Conservation (phyloP, 2,329 filamentous ascomycete genomes). For the Septoria petroselini region DNA sequence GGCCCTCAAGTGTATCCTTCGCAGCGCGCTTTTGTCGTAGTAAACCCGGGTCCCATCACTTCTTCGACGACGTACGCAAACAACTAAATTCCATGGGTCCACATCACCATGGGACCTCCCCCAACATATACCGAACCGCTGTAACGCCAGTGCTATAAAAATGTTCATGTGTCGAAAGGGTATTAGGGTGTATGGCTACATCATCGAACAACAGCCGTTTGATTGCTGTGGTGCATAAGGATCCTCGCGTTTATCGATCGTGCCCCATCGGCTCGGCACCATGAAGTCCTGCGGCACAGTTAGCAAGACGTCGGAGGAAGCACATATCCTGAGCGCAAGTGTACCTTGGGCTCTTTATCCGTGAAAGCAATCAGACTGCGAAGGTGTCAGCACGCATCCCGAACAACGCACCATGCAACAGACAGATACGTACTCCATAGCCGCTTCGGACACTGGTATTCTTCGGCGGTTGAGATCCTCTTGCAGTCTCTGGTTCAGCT, state of each 20-base stretch:
- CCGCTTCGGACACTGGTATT: slow-evolving; percentile 91
- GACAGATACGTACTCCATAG: slow-evolving; percentile 50
- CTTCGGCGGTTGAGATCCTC: slow-evolving; percentile 94
- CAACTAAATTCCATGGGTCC: slow-evolving; percentile 1
- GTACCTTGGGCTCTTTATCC: slow-evolving; percentile 74
- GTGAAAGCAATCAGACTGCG: slow-evolving; percentile 93
- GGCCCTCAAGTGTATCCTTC: slow-evolving; percentile 8
- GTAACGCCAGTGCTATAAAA: slow-evolving; percentile 29
- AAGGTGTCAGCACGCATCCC: slow-evolving; percentile 4
- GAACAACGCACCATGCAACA: background rate
- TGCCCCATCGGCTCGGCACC: slow-evolving; percentile 95
- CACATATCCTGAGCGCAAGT: background rate
- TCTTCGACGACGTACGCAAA: slow-evolving; percentile 9
- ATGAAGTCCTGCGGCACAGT: slow-evolving; percentile 68
- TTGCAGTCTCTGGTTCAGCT: slow-evolving; percentile 91
- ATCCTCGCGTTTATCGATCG: slow-evolving; percentile 90
- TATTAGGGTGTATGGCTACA: slow-evolving; percentile 56
- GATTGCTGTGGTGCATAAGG: slow-evolving; percentile 96
- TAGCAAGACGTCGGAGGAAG: slow-evolving; percentile 2
- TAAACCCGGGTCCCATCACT: slow-evolving; percentile 9
- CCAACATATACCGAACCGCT: slow-evolving; percentile 20
- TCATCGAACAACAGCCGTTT: slow-evolving; percentile 89
- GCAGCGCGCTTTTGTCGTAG: slow-evolving; percentile 13
- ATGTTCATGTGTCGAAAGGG: slow-evolving; percentile 17
- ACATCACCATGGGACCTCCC: slow-evolving; percentile 2